Percentiles rank a stretch among this genome's conserved stretches.
phyloP scores from a whole-genome alignment of 306 rosid species.

The Vigna reflexopilosa region DNA sequence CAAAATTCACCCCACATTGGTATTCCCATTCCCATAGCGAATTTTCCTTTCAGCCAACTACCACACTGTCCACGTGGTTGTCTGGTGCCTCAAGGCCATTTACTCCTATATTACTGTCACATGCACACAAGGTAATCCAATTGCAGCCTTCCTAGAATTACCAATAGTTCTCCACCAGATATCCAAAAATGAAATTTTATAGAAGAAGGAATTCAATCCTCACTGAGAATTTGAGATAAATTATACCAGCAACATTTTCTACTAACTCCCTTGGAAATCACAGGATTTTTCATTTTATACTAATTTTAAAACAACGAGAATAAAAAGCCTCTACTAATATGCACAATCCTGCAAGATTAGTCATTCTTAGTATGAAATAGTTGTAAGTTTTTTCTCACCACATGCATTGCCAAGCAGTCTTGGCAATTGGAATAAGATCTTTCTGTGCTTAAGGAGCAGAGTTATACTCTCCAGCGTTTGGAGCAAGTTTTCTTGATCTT shows the following conservation, averaged over 20 bases:
- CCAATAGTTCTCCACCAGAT: neutral
- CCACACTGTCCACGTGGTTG: neutral
- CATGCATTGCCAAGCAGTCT: constrained; percentile 22
- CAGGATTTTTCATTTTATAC: constrained; percentile 8
- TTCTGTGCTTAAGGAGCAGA: constrained; percentile 1
- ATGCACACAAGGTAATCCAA: constrained; percentile 2
- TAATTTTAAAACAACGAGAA: neutral
- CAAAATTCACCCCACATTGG: neutral
- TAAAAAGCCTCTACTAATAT: neutral
- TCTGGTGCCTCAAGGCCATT: neutral
- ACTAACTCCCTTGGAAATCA: neutral
- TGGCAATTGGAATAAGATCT: neutral
- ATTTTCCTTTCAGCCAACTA: neutral
- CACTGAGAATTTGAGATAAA: neutral
- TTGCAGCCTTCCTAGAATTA: neutral
- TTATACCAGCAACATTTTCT: constrained; percentile 21
- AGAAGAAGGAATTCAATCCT: neutral
- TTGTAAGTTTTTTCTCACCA: neutral
- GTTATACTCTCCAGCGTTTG: constrained; percentile 5
- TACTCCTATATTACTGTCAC: constrained; percentile 6
- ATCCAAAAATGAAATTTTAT: neutral
- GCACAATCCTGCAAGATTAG: neutral
- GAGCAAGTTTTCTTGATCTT: constrained; percentile 30
- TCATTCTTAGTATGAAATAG: neutral
- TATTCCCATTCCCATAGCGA: neutral